Percentiles rank a stretch among this genome's conserved stretches.
Evolutionary conservation across 75 land plant genomes (phyloP).

Genomic region (Adiantum capillusveneris): DNA sequence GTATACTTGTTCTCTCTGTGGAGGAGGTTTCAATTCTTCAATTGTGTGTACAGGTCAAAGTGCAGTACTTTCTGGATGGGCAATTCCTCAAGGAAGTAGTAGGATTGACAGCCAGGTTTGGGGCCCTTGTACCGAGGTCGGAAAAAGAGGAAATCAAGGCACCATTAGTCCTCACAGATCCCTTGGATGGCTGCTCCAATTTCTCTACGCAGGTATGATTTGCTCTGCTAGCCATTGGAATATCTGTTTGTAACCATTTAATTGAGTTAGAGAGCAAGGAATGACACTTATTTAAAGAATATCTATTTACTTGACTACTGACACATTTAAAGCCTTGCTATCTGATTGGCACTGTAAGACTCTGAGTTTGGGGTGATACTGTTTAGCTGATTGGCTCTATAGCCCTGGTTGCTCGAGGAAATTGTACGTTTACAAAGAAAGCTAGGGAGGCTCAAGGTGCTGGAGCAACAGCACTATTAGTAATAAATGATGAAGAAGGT

Average conservation of each 20-base stretch:
- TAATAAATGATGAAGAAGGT: constrained; percentile 76
- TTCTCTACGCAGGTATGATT: constrained; percentile 45
- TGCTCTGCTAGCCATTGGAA: too few species aligned
- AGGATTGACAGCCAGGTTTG: constrained; percentile 91
- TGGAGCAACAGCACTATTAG: constrained; percentile 70
- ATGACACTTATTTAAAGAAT: neutral
- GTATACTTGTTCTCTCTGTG: too few species aligned
- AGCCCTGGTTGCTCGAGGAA: constrained; percentile 58
- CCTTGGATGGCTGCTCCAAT: constrained; percentile 48
- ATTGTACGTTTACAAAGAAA: constrained; percentile 89
- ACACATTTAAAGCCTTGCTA: too few species aligned
- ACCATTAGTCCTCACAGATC: constrained; percentile 46
- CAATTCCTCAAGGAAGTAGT: constrained; percentile 45
- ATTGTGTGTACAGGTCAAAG: constrained; percentile 55
- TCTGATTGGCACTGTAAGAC: too few species aligned
- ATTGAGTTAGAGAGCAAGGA: neutral
- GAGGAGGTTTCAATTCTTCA: too few species aligned
- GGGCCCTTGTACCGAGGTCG: constrained; percentile 49
- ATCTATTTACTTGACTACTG: too few species aligned
- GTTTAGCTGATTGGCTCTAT: constrained; percentile 52
- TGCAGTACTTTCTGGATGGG: constrained; percentile 56
- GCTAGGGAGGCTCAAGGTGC: constrained; percentile 75
- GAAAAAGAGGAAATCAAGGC: constrained; percentile 61
- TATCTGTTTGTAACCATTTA: too few species aligned
- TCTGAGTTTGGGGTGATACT: too few species aligned